These are phyloP conservation scores for Fusarium sacchari DNA, from an alignment of 2,329 filamentous ascomycete genomes.

Conservation along the genomic window DNA sequence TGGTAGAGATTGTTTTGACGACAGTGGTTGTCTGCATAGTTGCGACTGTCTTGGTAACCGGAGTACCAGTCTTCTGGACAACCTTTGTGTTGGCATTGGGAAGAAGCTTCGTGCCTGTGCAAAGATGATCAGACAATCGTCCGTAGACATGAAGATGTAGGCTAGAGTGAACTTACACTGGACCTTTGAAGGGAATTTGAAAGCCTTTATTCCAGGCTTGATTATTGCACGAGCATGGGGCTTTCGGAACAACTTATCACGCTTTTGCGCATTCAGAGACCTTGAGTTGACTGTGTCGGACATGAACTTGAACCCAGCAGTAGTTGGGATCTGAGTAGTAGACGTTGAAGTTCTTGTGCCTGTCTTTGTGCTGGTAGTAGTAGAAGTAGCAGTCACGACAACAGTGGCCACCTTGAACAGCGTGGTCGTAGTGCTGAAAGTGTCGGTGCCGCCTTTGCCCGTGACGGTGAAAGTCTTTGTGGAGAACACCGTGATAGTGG, in stretches of 20 bases:
- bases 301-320: neutral
- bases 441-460: neutral
- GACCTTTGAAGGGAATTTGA: neutral
- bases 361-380: constrained; percentile 1
- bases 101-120: neutral
- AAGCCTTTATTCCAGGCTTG: constrained; percentile 5
- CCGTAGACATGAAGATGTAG: accelerated
- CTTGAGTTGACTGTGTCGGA: neutral
- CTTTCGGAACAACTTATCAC: neutral
- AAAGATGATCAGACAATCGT: neutral
- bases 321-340: constrained; percentile 4
- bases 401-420: constrained; percentile 9
- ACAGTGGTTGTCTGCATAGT: neutral
- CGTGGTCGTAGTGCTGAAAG: constrained; percentile 1
- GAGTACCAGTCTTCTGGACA: neutral
- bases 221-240: neutral
- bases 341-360: neutral
- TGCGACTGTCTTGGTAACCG: neutral
- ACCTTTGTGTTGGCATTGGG: neutral
- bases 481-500: neutral
- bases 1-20: neutral
- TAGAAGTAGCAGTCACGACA: neutral
- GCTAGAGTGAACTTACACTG: neutral
- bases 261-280: neutral
- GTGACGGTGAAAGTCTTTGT: constrained; percentile 5